Evolutionary conservation across 441 rosid species (phyloP).

Genomic region (Croton setiger): DNA sequence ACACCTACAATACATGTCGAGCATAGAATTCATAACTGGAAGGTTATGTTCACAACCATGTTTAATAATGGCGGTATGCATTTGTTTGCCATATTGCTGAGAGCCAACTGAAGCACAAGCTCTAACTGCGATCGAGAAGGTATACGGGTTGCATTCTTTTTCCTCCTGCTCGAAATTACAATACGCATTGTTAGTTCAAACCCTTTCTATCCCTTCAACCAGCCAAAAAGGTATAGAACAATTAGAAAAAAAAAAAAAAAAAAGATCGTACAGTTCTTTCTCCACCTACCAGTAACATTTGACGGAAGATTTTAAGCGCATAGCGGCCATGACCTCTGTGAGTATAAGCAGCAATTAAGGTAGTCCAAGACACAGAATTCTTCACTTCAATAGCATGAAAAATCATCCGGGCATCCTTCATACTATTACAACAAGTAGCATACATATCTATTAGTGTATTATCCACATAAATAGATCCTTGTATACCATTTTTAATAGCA

Average conservation of each 20-base stretch:
- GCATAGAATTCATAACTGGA: slow-evolving; percentile 77
- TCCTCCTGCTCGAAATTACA: slow-evolving; percentile 44
- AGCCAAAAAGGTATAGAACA: background rate
- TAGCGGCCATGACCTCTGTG: slow-evolving; percentile 64
- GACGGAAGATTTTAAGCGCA: slow-evolving; percentile 56
- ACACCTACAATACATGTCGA: slow-evolving; percentile 90
- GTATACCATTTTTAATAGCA: slow-evolving; percentile 56
- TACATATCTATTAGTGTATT: slow-evolving; percentile 77
- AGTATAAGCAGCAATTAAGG: slow-evolving; percentile 71
- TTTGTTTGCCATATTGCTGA: slow-evolving; percentile 52
- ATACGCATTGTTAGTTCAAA: slow-evolving; percentile 11
- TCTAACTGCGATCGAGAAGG: slow-evolving; percentile 76
- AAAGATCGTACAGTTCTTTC: background rate
- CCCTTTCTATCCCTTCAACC: background rate
- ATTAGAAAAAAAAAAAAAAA: no score
- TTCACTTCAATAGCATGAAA: slow-evolving; percentile 51
- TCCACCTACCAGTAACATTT: slow-evolving; percentile 62
- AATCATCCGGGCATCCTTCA: slow-evolving; percentile 59
- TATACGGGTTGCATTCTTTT: slow-evolving; percentile 56
- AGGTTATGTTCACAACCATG: slow-evolving; percentile 65
- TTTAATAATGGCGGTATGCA: slow-evolving; percentile 57
- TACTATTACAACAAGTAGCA: slow-evolving; percentile 53
- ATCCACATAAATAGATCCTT: slow-evolving; percentile 59
- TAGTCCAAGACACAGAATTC: slow-evolving; percentile 81
- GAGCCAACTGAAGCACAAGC: slow-evolving; percentile 76